Percentiles rank a stretch among this genome's conserved stretches.
Evolutionary conservation across 1,284 basidiomycete genomes (phyloP).

Genomic region (Leccinum griseonigrum): DNA sequence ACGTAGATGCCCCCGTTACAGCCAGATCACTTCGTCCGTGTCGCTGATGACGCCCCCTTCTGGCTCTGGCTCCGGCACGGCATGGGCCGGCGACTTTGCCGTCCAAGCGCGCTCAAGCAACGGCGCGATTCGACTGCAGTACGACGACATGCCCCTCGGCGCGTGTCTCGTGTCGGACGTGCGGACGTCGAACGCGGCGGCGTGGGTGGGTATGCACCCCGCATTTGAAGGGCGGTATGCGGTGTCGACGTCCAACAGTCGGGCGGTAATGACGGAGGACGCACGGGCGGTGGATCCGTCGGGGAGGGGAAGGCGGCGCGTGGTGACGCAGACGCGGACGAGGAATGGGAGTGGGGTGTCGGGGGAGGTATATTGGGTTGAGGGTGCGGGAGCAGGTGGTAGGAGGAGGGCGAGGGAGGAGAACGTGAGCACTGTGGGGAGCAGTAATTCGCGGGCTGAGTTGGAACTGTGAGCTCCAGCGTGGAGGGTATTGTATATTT

Average conservation of each 20-base stretch:
- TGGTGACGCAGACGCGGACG: conserved; percentile 5
- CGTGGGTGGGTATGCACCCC: conserved; percentile 36
- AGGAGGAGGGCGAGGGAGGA: background rate
- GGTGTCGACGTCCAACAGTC: conserved; percentile 33
- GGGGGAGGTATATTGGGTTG: conserved; percentile 22
- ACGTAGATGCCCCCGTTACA: background rate
- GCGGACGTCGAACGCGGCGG: conserved; percentile 38
- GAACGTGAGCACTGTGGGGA: conserved; percentile 12
- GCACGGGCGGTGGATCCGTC: conserved; percentile 34
- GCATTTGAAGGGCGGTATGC: conserved; percentile 43
- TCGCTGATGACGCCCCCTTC: conserved; percentile 9
- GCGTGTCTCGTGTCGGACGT: conserved; percentile 34
- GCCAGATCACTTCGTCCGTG: conserved; percentile 16
- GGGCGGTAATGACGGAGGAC: conserved; percentile 17
- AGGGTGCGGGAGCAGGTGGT: background rate
- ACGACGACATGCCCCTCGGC: conserved; percentile 34
- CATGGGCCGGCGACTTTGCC: conserved; percentile 28
- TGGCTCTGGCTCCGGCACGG: background rate
- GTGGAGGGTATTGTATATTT: background rate
- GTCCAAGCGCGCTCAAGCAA: conserved; percentile 36
- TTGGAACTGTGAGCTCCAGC: conserved; percentile 16
- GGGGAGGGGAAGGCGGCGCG: conserved; percentile 33
- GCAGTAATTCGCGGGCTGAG: conserved; percentile 23
- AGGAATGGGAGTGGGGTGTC: background rate
- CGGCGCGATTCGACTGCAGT: conserved; percentile 32